Percentiles rank a stretch among this genome's conserved stretches.
These are phyloP conservation scores for Thymus mandschuricus DNA, from an alignment of 257 asterid genomes.

Conservation along the genomic window DNA sequence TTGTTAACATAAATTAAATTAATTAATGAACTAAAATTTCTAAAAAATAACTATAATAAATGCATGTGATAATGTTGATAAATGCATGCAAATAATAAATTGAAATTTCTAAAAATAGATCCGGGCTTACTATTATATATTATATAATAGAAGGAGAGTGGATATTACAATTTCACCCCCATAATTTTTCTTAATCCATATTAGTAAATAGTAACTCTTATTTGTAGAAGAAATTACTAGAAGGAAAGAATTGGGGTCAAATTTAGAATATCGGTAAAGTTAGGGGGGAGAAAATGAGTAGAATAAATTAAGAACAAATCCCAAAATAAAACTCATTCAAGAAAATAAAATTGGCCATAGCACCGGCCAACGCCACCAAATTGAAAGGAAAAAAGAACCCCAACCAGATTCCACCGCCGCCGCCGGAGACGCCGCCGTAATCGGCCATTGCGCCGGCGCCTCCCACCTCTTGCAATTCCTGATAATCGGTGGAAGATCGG, in stretches of 20 bases:
- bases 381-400: slow-evolving; percentile 21
- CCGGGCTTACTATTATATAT: no score
- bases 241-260: neutral
- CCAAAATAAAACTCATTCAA: slow-evolving; percentile 28
- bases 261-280: neutral
- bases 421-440: slow-evolving; percentile 83
- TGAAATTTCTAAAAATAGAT: no score
- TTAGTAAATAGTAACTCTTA: no score
- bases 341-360: slow-evolving; percentile 29
- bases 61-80: no score
- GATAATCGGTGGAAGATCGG: neutral
- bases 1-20: no score
- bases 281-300: slow-evolving; percentile 3
- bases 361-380: slow-evolving; percentile 33
- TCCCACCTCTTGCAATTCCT: slow-evolving; percentile 13
- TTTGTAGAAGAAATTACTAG: neutral
- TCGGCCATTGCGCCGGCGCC: slow-evolving; percentile 73
- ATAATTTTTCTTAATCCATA: neutral
- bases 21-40: no score
- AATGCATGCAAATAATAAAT: no score
- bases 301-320: slow-evolving; percentile 7
- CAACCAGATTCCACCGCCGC: slow-evolving; percentile 33
- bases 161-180: neutral
- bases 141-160: no score
- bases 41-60: no score